Percentiles rank a stretch among this genome's conserved stretches.
phyloP scores from a whole-genome alignment of 176 grass and related monocot genomes.

The Rhynchospora tenuis region DNA sequence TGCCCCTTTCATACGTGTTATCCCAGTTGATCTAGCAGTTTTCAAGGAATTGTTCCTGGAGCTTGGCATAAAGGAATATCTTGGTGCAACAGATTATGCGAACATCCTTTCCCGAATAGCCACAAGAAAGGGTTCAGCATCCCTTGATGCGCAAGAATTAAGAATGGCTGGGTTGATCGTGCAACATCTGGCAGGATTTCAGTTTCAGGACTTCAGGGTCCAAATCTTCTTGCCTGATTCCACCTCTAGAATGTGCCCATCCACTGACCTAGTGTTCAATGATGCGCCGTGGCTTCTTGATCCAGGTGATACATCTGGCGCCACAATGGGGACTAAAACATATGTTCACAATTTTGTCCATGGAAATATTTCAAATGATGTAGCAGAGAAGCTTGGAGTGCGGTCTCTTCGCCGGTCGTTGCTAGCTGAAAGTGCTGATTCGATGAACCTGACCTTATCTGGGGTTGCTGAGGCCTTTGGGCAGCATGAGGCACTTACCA shows the following conservation, averaged over 20 bases:
- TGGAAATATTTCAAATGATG: conserved; percentile 92
- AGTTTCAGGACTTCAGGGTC: conserved; percentile 72
- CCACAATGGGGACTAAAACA: conserved; percentile 46
- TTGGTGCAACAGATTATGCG: conserved; percentile 73
- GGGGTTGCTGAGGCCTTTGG: conserved; percentile 96
- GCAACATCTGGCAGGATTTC: conserved; percentile 77
- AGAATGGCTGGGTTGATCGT: conserved; percentile 73
- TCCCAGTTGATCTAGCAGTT: conserved; percentile 93
- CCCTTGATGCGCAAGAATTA: conserved; percentile 70
- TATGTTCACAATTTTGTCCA: conserved; percentile 96
- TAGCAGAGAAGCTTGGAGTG: conserved; percentile 89
- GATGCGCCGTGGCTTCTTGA: conserved; percentile 94
- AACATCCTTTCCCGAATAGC: conserved; percentile 84
- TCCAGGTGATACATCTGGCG: conserved; percentile 47
- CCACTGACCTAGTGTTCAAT: conserved; percentile 91
- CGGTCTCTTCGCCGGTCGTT: conserved; percentile 87
- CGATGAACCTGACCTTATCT: conserved; percentile 95
- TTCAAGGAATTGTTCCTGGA: conserved; percentile 93
- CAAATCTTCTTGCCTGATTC: conserved; percentile 90
- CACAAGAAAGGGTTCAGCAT: conserved; percentile 52
- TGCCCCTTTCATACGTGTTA: conserved; percentile 85
- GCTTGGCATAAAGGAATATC: conserved; percentile 79
- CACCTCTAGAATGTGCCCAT: conserved; percentile 74
- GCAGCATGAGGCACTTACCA: conserved; percentile 96
- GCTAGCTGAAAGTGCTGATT: conserved; percentile 98